Percentiles rank a stretch among this genome's conserved stretches.
These are phyloP conservation scores for Acanthamoeba healyi DNA, from an alignment of 208 protist species.

Conservation along the genomic window DNA sequence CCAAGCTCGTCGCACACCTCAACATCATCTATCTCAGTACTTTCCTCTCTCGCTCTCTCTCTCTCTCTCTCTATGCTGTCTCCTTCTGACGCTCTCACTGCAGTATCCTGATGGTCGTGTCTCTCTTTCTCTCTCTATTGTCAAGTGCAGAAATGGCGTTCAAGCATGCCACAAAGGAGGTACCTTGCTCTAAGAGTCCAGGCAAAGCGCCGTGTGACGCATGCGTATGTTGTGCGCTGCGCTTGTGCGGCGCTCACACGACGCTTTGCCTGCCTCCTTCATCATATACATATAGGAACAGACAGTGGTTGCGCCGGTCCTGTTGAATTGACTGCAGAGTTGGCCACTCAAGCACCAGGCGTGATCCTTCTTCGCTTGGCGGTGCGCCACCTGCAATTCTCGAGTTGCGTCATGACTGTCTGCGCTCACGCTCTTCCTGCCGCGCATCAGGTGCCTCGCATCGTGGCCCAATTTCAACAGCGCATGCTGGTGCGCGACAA, in stretches of 20 bases:
- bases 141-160: conserved; percentile 64
- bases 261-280: too few relatives aligned
- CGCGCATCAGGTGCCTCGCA: conserved; percentile 1
- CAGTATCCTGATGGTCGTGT: not conserved
- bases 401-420: too few relatives aligned
- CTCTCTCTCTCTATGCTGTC: not conserved
- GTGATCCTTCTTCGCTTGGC: conserved; percentile 57
- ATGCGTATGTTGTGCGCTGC: too few relatives aligned
- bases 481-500: not conserved
- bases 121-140: too few relatives aligned
- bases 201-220: too few relatives aligned
- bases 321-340: not conserved
- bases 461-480: conserved; percentile 25
- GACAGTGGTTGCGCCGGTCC: not conserved
- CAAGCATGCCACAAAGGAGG: conserved; percentile 45
- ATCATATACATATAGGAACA: too few relatives aligned
- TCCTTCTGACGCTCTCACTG: too few relatives aligned
- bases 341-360: conserved; percentile 64
- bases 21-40: conserved; percentile 84
- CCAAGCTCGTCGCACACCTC: conserved; percentile 77
- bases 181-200: too few relatives aligned
- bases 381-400: too few relatives aligned
- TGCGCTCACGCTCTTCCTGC: too few relatives aligned
- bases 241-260: too few relatives aligned
- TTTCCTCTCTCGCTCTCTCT: conserved; percentile 25